Conservation (phyloP, 2,329 filamentous ascomycete genomes). For the Cercospora citrullina region DNA sequence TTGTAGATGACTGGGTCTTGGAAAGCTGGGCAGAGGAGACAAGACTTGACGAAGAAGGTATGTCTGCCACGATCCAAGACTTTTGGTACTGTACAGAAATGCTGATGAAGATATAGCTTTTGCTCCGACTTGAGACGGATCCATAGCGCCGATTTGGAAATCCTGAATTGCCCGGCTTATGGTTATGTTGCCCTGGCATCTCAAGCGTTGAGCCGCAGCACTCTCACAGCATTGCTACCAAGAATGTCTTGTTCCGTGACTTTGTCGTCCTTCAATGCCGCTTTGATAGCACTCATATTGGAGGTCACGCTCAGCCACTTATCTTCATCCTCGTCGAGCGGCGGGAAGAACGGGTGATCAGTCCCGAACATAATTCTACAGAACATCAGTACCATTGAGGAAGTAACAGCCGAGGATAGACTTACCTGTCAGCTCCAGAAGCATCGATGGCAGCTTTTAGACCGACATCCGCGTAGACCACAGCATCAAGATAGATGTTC, state of each 20-base stretch:
- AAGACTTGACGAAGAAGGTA: slow-evolving; percentile 71
- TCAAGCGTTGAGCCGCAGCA: slow-evolving; percentile 43
- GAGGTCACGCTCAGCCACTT: slow-evolving; percentile 70
- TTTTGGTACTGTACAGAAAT: not conserved
- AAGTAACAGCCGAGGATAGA: slow-evolving; percentile 9
- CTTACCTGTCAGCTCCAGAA: slow-evolving; percentile 63
- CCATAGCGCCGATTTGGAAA: not conserved
- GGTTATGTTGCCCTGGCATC: too few species aligned
- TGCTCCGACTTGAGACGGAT: not conserved
- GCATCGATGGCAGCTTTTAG: slow-evolving; percentile 70
- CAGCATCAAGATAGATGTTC: slow-evolving; percentile 86
- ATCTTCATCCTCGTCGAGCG: slow-evolving; percentile 60
- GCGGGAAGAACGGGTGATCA: slow-evolving; percentile 84
- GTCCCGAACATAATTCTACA: slow-evolving; percentile 53
- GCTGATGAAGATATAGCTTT: slow-evolving; percentile 2
- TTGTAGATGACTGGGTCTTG: slow-evolving; percentile 70
- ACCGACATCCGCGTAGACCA: slow-evolving; percentile 76
- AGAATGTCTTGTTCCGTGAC: slow-evolving; percentile 55
- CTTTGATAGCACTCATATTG: slow-evolving; percentile 58
- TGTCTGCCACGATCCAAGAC: not conserved
- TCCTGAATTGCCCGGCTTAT: not conserved
- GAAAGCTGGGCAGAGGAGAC: slow-evolving; percentile 80
- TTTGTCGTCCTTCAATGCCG: slow-evolving; percentile 51
- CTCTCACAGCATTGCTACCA: slow-evolving; percentile 59
- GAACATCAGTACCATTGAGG: not conserved